These are phyloP conservation scores for Emergomyces orientalis DNA, from an alignment of 2,329 filamentous ascomycete species.

Conservation along the genomic window DNA sequence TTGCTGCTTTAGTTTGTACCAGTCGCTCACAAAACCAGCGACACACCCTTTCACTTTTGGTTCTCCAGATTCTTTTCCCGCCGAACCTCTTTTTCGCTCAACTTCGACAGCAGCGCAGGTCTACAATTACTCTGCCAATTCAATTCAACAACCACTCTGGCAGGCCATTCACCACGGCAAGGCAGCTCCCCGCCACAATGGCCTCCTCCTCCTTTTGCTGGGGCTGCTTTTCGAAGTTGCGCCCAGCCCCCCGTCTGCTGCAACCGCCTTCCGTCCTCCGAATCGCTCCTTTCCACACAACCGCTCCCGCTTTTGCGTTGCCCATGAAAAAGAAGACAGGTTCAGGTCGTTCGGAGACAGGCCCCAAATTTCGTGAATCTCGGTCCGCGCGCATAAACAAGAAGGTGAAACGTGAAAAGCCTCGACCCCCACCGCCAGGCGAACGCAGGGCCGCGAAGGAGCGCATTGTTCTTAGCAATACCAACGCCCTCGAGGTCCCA, in stretches of 20 bases:
- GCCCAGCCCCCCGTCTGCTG: conserved; percentile 31
- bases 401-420: conserved; percentile 33
- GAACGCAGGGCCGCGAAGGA: conserved; percentile 83
- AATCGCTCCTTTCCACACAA: conserved; percentile 41
- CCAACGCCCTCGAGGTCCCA: conserved; percentile 72
- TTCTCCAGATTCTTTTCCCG: background rate
- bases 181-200: conserved; percentile 34
- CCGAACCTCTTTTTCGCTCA: conserved; percentile 1
- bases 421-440: conserved; percentile 52
- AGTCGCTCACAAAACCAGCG: background rate
- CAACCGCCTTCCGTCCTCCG: conserved; percentile 36
- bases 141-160: background rate
- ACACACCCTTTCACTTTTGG: background rate
- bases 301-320: conserved; percentile 30
- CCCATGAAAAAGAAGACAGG: conserved; percentile 43
- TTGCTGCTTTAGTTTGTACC: background rate
- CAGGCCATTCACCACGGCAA: conserved; percentile 1
- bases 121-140: background rate
- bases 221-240: conserved; percentile 47
- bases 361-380: conserved; percentile 31
- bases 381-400: conserved; percentile 39
- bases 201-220: conserved; percentile 49
- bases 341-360: conserved; percentile 17
- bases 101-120: background rate
- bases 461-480: conserved; percentile 84